Conservation (phyloP, 306 rosid species). For the Carpinus fangiana region DNA sequence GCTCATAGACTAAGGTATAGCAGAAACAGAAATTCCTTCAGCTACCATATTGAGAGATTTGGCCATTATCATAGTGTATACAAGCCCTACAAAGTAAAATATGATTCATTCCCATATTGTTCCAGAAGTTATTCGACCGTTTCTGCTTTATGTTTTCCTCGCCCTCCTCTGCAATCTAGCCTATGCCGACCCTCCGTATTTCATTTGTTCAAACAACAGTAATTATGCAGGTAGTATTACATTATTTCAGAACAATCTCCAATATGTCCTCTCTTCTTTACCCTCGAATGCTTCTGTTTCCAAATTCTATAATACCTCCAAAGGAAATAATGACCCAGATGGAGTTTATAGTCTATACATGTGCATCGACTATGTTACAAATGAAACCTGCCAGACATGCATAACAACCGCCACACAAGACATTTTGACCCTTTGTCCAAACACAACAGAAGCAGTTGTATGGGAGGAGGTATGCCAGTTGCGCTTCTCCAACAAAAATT, state of each 20-base stretch:
- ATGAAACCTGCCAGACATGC: conserved; percentile 39
- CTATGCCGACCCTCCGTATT: conserved; percentile 22
- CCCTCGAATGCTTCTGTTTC: conserved; percentile 34
- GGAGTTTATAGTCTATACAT: conserved; percentile 34
- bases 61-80: no score
- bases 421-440: conserved; percentile 40
- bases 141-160: conserved; percentile 18
- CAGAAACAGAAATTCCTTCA: no score
- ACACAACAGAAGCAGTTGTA: conserved; percentile 45
- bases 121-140: conserved; percentile 9
- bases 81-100: no score
- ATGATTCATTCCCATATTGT: no score
- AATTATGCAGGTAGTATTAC: conserved; percentile 22
- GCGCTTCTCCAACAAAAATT: conserved; percentile 48
- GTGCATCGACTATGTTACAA: conserved; percentile 43
- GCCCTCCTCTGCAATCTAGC: background rate
- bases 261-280: conserved; percentile 23
- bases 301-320: conserved; percentile 30
- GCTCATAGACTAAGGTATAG: no score
- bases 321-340: conserved; percentile 27
- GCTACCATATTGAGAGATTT: no score
- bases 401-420: conserved; percentile 32
- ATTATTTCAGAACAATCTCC: conserved; percentile 32
- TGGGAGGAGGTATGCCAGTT: conserved; percentile 60
- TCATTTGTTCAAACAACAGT: conserved; percentile 25